Percentiles rank a stretch among this genome's conserved stretches.
These are phyloP conservation scores for Saccharomyces uvarum DNA, from an alignment of 1,139 yeast genomes.

Conservation along the genomic window DNA sequence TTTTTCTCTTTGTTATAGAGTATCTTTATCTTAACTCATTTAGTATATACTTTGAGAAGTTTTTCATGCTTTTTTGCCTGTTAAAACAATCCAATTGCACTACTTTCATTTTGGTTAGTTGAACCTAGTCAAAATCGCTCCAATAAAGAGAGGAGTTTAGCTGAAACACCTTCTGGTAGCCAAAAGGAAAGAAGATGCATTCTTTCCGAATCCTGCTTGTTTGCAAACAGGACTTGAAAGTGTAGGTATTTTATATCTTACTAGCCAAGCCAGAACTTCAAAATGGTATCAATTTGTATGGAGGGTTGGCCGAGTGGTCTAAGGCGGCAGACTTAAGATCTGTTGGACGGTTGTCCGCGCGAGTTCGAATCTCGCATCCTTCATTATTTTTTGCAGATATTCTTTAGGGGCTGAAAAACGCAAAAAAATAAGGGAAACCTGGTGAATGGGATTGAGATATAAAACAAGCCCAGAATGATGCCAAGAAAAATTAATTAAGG, in stretches of 20 bases:
- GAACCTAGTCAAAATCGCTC: background rate
- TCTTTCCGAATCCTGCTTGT: too few relatives aligned
- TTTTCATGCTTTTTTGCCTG: background rate
- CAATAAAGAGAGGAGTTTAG: background rate
- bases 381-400: slow-evolving; percentile 30
- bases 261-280: too few relatives aligned
- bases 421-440: background rate
- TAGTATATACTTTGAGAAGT: background rate
- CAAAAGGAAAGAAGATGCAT: too few relatives aligned
- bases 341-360: slow-evolving; percentile 49
- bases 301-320: slow-evolving; percentile 26
- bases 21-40: background rate
- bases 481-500: too few relatives aligned
- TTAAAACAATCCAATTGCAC: background rate
- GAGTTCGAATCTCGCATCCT: slow-evolving; percentile 78
- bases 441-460: too few relatives aligned
- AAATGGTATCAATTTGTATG: slow-evolving; percentile 5
- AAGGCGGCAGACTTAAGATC: slow-evolving; percentile 28
- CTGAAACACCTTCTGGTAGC: too few relatives aligned
- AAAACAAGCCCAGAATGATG: too few relatives aligned
- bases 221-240: background rate
- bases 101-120: background rate
- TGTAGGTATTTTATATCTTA: background rate
- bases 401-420: background rate
- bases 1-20: background rate